Conservation (phyloP, 1,139 yeast species). For the Hemisphaericaspora subhashii region DNA sequence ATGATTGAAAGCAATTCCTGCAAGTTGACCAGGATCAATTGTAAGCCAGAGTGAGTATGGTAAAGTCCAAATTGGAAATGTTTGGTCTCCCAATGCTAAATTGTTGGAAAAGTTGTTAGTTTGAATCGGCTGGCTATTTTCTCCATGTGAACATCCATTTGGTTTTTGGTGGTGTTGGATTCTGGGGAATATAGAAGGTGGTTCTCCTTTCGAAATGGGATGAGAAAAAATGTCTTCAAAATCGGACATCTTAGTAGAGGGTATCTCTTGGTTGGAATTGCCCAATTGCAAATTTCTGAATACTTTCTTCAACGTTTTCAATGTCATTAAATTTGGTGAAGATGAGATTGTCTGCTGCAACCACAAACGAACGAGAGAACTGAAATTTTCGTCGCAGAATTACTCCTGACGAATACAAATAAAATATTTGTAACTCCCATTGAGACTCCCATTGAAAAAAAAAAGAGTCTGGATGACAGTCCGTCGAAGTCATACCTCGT, state of each 20-base stretch:
- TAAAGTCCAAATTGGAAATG: constrained; percentile 48
- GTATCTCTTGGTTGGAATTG: constrained; percentile 3
- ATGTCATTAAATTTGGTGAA: constrained; percentile 24
- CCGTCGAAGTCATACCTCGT: no score
- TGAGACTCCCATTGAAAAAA: no score
- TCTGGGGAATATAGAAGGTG: constrained; percentile 27
- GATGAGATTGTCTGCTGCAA: not conserved
- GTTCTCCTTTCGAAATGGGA: constrained; percentile 29
- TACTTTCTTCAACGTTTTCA: constrained; percentile 28
- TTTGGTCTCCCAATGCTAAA: constrained; percentile 44
- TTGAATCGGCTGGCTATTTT: constrained; percentile 31
- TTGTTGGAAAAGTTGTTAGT: constrained; percentile 49
- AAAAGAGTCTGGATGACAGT: no score
- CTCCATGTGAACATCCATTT: constrained; percentile 24
- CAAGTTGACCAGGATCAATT: constrained; percentile 38
- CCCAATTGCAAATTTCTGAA: constrained; percentile 23
- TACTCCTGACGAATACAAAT: no score
- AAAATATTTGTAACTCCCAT: no score
- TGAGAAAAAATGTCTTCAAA: constrained; percentile 13
- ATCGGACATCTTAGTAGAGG: not conserved
- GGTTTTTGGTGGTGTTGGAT: constrained; percentile 31
- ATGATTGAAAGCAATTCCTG: constrained; percentile 46
- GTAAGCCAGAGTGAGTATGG: constrained; percentile 49
- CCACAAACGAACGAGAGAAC: no score
- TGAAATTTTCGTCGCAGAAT: no score